Percentiles rank a stretch among this genome's conserved stretches.
Evolutionary conservation across 2,329 filamentous ascomycete genomes (phyloP).

Genomic region (Aquanectria penicillioides): DNA sequence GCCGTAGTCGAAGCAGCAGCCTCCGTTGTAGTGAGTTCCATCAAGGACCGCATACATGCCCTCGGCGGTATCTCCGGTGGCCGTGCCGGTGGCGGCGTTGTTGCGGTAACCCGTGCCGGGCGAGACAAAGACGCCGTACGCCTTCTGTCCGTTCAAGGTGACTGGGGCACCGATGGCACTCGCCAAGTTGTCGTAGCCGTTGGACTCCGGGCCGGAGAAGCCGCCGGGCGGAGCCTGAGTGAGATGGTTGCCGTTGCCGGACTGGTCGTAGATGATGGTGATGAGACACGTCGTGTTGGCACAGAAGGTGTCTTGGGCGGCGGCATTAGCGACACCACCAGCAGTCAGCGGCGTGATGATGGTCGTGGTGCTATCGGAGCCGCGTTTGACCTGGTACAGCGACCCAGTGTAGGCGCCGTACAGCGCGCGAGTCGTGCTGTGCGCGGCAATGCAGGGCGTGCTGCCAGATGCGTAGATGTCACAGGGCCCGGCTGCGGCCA

Average conservation of each 20-base stretch:
- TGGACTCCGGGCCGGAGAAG: conserved; percentile 63
- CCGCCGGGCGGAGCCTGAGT: conserved; percentile 67
- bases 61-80: conserved; percentile 64
- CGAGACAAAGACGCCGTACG: conserved; percentile 70
- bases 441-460: conserved; percentile 72
- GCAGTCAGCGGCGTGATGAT: conserved; percentile 57
- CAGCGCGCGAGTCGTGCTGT: conserved; percentile 71
- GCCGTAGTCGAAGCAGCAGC: conserved; percentile 68
- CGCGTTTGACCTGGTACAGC: conserved; percentile 69
- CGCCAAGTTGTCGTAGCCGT: conserved; percentile 69
- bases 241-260: conserved; percentile 69
- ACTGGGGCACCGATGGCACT: conserved; percentile 69
- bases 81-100: conserved; percentile 61
- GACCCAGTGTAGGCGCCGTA: conserved; percentile 63
- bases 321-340: conserved; percentile 71
- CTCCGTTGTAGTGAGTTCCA: conserved; percentile 67
- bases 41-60: conserved; percentile 71
- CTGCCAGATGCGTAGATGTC: conserved; percentile 68
- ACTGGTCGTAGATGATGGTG: conserved; percentile 73
- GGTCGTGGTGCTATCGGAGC: conserved; percentile 51
- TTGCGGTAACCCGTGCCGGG: conserved; percentile 73
- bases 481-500: conserved; percentile 58
- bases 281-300: conserved; percentile 70
- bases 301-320: conserved; percentile 70
- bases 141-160: conserved; percentile 67